Evolutionary conservation across 208 protist genomes (phyloP).

Genomic region (Leishmania mexicana): DNA sequence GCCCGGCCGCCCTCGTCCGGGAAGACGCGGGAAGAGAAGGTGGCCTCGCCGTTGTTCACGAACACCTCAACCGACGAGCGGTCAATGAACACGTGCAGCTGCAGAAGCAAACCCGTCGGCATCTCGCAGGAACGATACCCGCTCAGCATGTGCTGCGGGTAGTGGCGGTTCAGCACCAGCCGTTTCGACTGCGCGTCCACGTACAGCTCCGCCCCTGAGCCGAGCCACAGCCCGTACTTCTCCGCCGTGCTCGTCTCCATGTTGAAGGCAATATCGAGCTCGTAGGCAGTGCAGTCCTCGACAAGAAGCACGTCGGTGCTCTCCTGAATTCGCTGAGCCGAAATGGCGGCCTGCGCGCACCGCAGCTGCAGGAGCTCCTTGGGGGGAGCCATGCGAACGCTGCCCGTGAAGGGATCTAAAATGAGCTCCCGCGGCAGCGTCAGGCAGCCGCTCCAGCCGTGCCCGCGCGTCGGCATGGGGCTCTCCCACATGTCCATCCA

Average conservation of each 20-base stretch:
- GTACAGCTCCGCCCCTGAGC: conserved; percentile 46
- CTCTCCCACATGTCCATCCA: conserved; percentile 50
- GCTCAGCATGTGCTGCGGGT: conserved; percentile 56
- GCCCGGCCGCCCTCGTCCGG: conserved; percentile 36
- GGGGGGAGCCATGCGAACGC: conserved; percentile 33
- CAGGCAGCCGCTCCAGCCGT: conserved; percentile 41
- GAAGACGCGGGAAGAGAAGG: conserved; percentile 53
- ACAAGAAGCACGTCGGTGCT: conserved; percentile 33
- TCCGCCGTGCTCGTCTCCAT: conserved; percentile 41
- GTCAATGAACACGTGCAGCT: conserved; percentile 57
- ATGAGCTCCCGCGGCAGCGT: conserved; percentile 46
- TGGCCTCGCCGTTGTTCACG: conserved; percentile 45
- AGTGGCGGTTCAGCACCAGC: conserved; percentile 62
- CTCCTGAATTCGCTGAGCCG: conserved; percentile 24
- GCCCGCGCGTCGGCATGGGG: conserved; percentile 28
- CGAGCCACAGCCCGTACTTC: conserved; percentile 65
- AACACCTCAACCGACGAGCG: conserved; percentile 65
- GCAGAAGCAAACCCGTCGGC: conserved; percentile 33
- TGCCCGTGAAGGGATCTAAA: conserved; percentile 20
- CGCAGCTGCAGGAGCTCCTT: conserved; percentile 45
- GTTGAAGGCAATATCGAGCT: conserved; percentile 53
- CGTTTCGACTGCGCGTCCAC: conserved; percentile 51
- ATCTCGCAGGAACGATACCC: conserved; percentile 55
- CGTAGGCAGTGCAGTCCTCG: conserved; percentile 40
- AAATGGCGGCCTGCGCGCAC: conserved; percentile 21